Evolutionary conservation across 352 stramenopile genomes (phyloP), one percentile per base, ranked within the genome.

Genomic region (Bremia lactucae): DNA sequence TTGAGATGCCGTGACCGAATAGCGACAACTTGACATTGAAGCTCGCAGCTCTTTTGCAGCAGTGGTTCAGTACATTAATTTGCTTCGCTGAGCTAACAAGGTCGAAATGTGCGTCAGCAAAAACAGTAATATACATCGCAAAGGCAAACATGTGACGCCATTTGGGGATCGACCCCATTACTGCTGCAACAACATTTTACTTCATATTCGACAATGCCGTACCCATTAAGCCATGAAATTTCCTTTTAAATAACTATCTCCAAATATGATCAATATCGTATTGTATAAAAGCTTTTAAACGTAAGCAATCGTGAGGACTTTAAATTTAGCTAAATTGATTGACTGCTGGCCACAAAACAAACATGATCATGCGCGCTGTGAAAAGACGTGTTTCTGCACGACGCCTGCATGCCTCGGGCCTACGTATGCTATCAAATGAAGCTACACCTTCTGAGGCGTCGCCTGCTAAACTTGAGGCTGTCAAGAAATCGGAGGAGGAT

Each of bases 1-100:
- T 84, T 61, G 46, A 87, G 87, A 43, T 84, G 83, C 16, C 75
- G 72, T 90, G 75, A 52, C 86, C 78, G 40, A 86, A 88, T 13
- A 88, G 62, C 55, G 72, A 91, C 36, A 87, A 73, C 45, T 87
- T 87, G 31, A 79, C 59, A 1, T 72, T 78, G 24, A 91, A 85
- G 11, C 78, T 73, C 14, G 87, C 51, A 31, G 69, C 76, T 4
- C 60, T 82, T 59, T 91, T 73, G 40, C 68, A 82, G 19, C 63
- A 68, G 55, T 88, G 73, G 48, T 88, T 87, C 19, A 86, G 47
- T 13, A 69, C 68, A 43, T 88, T 72, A 44, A 83, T 72, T 11
- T 71, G 71, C 38, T 67, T 65, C 18, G 59, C 68, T 2, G 68
- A 73, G 31, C 64, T 82, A 50, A 86, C 80, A 39, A 83, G 56